A percentile compares a stretch with the other conserved stretches of the same genome.
phyloP scores from a whole-genome alignment of 164 flowering plant species.

The Nymphaea colorata region DNA sequence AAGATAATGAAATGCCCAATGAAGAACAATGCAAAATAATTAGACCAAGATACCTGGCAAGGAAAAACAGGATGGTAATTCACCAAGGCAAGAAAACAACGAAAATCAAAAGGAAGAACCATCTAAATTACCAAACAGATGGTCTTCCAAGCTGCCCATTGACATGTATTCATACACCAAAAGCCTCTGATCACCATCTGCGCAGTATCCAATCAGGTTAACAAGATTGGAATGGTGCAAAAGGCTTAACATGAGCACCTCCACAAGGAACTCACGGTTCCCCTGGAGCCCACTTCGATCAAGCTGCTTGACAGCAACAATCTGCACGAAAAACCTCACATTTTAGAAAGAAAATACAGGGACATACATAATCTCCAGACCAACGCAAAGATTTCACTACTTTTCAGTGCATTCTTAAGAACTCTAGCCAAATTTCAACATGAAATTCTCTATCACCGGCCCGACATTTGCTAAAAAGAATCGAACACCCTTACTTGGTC shows the following conservation, averaged over 20 bases:
- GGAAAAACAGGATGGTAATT: no score
- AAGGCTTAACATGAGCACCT: slow-evolving; percentile 82
- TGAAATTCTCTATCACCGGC: no score
- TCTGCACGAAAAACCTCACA: slow-evolving; percentile 16
- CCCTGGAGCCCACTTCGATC: slow-evolving; percentile 64
- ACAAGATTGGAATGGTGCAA: slow-evolving; percentile 9
- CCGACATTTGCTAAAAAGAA: no score
- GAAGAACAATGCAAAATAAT: no score
- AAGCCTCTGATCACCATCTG: slow-evolving; percentile 1
- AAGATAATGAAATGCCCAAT: no score
- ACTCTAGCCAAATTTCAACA: no score
- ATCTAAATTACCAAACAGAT: slow-evolving; percentile 23
- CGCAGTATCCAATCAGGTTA: not conserved
- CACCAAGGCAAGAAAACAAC: no score
- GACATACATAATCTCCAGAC: no score
- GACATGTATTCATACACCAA: slow-evolving; percentile 1
- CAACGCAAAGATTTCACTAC: no score
- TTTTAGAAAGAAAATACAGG: no score
- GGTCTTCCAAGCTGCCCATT: slow-evolving; percentile 1
- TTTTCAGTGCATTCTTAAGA: no score
- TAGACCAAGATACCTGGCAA: no score
- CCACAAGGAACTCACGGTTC: slow-evolving; percentile 73
- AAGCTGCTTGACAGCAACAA: slow-evolving; percentile 63
- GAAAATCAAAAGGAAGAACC: not conserved
- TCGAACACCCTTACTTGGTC: slow-evolving; percentile 35